phyloP scores from a whole-genome alignment of 371 early-diverging fungal species.

The Mucor saturninus region DNA sequence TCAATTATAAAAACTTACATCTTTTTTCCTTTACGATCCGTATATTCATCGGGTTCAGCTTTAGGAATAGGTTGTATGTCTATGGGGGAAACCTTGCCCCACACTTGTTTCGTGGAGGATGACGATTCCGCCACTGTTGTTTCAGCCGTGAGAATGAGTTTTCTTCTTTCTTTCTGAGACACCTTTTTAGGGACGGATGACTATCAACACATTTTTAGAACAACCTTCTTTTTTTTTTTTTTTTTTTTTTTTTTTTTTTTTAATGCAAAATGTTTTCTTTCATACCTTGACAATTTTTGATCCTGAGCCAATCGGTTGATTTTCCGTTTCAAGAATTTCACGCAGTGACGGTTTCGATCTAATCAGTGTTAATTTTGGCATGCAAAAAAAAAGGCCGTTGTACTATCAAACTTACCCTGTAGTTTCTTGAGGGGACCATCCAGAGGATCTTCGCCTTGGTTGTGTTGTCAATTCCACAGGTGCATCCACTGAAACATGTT shows the following conservation, averaged over 20 bases:
- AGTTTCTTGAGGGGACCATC: constrained; percentile 12
- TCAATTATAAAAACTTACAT: constrained; percentile 31
- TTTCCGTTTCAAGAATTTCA: constrained; percentile 40
- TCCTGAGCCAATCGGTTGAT: background rate
- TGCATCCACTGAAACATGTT: constrained; percentile 5
- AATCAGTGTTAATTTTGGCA: background rate
- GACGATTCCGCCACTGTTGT: constrained; percentile 23
- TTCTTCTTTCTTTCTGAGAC: constrained; percentile 53
- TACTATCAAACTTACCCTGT: constrained; percentile 5
- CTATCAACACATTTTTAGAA: constrained; percentile 6
- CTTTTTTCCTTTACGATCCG: constrained; percentile 41
- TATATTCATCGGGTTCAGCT: background rate
- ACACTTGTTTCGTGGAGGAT: constrained; percentile 33
- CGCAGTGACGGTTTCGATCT: constrained; percentile 34
- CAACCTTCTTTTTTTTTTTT: background rate
- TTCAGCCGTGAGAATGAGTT: constrained; percentile 40
- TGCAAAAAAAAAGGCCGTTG: background rate
- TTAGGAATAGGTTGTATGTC: constrained; percentile 10
- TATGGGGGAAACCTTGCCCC: constrained; percentile 40
- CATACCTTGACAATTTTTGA: constrained; percentile 23
- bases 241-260: constrained; percentile 9
- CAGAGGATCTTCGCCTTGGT: constrained; percentile 12
- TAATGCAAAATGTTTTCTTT: too few species aligned
- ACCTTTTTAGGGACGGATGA: constrained; percentile 38
- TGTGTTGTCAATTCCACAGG: constrained; percentile 1